Base-by-base conservation (phyloP, 2,329 filamentous ascomycete genomes). In the Didymella sp. region DNA sequence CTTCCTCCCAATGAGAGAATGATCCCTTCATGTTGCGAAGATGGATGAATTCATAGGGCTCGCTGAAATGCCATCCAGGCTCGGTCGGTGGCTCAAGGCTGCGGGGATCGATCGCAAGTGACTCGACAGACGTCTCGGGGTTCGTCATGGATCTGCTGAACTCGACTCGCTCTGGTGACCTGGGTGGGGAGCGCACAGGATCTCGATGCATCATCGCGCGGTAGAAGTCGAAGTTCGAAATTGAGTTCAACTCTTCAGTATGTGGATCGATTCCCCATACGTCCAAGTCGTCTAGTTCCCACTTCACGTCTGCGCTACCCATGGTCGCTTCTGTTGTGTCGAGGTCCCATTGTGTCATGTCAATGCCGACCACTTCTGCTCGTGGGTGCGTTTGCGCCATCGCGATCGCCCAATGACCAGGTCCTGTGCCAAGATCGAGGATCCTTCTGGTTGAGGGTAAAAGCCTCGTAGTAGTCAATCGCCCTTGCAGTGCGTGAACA, bases 31-130 rank as follows among this genome's bases (percentile, higher is more conserved):
- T 74, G 43, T 77, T 77, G 46, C 81, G 79, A 8, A 82, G 62
- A 58, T 83, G 81, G 44, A 83, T 79, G 28, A 82, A 73, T 50
- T 82, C 80, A 66, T 81, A 83, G 1, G 77, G 74, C 6, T 79
- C 73, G 51, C 77, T 77, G 56, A 81, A 82, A 38, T 80, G 76
- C 81, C 81, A 83, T 21, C 73, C 73, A 1, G 68, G 68, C 42
- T 67, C 64, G 2, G 62, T 61, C 22, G 62, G 64, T 1, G 65
- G 54, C 3, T 64, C 58, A 5, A 73, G 64, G 4, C 52, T 55
- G 25, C 62, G 66, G 1, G 62, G 63, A 15, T 74, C 65, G 40
- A 67, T 68, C 22, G 64, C 59, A 6, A 70, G 38, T 4, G 54
- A 57, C 35, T 69, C 66, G 6, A 62, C 59, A 0, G 69, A 65